Evolutionary conservation across 169 alveolate genomes (phyloP).

Genomic region (Pseudocohnilembus persalinus): DNA sequence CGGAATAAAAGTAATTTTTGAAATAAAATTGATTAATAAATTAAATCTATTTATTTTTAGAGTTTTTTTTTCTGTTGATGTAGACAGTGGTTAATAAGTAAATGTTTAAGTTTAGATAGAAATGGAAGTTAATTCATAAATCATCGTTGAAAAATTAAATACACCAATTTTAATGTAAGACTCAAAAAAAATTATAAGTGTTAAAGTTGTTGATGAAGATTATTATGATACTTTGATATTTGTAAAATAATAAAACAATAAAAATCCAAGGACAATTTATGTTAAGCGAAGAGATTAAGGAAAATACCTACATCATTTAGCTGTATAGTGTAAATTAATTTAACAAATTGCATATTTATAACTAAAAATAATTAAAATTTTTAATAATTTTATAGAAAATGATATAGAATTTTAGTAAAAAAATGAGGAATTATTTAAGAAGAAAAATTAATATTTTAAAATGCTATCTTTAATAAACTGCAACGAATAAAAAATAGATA

Average conservation of each 20-base stretch:
- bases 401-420: too few species aligned
- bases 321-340: too few species aligned
- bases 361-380: too few species aligned
- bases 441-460: too few species aligned
- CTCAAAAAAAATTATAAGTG: conserved; percentile 15
- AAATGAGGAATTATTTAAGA: too few species aligned
- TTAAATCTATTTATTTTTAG: background rate
- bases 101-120: conserved; percentile 18
- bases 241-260: background rate
- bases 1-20: conserved; percentile 46
- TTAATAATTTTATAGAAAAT: too few species aligned
- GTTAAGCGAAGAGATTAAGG: conserved; percentile 15
- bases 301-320: too few species aligned
- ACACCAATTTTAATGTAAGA: conserved; percentile 18
- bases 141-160: background rate
- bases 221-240: conserved; percentile 18
- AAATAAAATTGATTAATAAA: background rate
- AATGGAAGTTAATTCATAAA: background rate
- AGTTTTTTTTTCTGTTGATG: conserved; percentile 10
- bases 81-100: background rate
- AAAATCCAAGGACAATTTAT: conserved; percentile 7
- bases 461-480: too few species aligned
- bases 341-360: too few species aligned
- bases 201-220: conserved; percentile 20
- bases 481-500: too few species aligned